phyloP scores from a whole-genome alignment of 2,329 filamentous ascomycete species.

The Trichoderma sp. region DNA sequence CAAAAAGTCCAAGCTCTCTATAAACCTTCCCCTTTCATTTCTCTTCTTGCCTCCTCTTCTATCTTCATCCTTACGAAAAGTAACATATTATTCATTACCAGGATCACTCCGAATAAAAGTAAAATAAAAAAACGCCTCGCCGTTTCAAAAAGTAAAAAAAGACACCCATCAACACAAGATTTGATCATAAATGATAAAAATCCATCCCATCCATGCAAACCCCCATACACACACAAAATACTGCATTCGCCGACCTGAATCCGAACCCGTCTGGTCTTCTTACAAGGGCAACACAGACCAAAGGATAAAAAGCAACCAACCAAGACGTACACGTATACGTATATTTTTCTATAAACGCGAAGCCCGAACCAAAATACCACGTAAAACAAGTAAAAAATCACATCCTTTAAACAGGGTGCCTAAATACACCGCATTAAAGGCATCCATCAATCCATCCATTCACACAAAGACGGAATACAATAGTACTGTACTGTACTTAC shows the following conservation, averaged over 20 bases:
- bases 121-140: not conserved
- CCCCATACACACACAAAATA: not conserved
- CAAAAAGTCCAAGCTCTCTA: not conserved
- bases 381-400: not conserved
- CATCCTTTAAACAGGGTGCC: not conserved
- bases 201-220: not conserved
- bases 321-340: no score
- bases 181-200: no score
- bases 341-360: not conserved
- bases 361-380: not conserved
- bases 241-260: not conserved
- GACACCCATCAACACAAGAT: no score
- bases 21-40: not conserved
- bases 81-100: not conserved
- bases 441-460: not conserved
- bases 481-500: no score
- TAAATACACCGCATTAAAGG: no score
- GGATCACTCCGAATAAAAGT: not conserved
- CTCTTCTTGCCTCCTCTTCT: not conserved
- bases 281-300: not conserved
- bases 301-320: no score
- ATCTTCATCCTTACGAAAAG: not conserved
- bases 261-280: not conserved
- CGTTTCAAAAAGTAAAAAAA: not conserved
- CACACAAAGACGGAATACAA: not conserved